A percentile compares a stretch with the other conserved stretches of the same genome.
phyloP scores from a whole-genome alignment of 2,329 filamentous ascomycete species.

The Alternaria triticina region DNA sequence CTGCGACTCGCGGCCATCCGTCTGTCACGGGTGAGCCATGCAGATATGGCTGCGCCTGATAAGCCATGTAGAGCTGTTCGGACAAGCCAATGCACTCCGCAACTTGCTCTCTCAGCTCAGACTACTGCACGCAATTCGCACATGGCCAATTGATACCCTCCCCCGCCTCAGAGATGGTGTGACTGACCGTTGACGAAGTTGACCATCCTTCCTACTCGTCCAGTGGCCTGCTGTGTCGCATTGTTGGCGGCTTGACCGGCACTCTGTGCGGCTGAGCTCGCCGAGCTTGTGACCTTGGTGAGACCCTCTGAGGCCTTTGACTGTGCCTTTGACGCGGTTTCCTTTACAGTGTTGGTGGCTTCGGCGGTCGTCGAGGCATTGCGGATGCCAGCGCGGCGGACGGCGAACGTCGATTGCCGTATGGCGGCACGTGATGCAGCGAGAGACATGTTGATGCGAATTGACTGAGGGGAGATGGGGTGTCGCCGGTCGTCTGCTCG shows the following conservation, averaged over 20 bases:
- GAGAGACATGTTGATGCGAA: constrained; percentile 54
- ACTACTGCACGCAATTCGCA: not conserved
- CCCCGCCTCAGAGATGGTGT: constrained; percentile 6
- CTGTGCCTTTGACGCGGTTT: constrained; percentile 65
- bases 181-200: constrained; percentile 84
- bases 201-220: constrained; percentile 73
- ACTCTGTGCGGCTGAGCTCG: constrained; percentile 76
- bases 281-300: constrained; percentile 78
- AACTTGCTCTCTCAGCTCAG: not conserved
- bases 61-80: constrained; percentile 17
- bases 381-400: constrained; percentile 53
- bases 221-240: constrained; percentile 54
- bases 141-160: constrained; percentile 9
- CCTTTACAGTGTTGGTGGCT: constrained; percentile 55
- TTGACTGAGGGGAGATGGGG: constrained; percentile 25
- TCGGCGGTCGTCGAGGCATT: constrained; percentile 58
- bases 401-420: constrained; percentile 52
- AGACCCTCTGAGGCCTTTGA: constrained; percentile 83
- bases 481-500: constrained; percentile 22
- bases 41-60: constrained; percentile 7
- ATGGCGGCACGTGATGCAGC: constrained; percentile 54
- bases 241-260: constrained; percentile 64
- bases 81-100: constrained; percentile 24
- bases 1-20: not conserved
- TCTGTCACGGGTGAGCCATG: not conserved